Base-by-base conservation (phyloP, 1,284 basidiomycete species). In the Fomitopsis betulina region DNA sequence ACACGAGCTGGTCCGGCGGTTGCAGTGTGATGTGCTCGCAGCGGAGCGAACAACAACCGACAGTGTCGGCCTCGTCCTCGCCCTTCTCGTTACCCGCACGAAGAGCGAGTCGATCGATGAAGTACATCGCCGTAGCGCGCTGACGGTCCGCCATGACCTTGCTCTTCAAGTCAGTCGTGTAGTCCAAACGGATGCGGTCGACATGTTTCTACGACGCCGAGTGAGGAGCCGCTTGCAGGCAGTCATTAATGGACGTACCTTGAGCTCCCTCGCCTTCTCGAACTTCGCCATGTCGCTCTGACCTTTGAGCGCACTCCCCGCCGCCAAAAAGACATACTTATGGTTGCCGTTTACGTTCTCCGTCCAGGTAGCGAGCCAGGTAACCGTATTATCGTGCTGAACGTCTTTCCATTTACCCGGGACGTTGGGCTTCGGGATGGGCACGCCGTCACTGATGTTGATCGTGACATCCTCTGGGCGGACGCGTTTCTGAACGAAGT, bases 1-100 rank as follows among this genome's bases (percentile, higher is more conserved):
- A 96, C 59, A 92, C 80, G 69, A 98, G 86, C 68, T 81, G 84
- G 76, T 91, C 87, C 9, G 94, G 94, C 12, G 87, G 86, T 66
- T 91, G 85, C 55, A 97, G 79, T 3, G 94, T 97, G 68, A 98
- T 87, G 72, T 98, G 95, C 72, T 98, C 94, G 72, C 89, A 95
- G 25, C 94, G 92, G 54, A 98, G 76, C 15, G 95, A 97, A 73
- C 95, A 98, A 76, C 96, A 98, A 71, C 95, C 95, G 58, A 98
- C 94, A 0, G 95, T 98, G 71, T 98, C 95, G 1, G 95, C 95
- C 74, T 98, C 95, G 64, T 98, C 95, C 68, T 97, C 96, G 50
- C 94, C 95, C 75, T 98, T 98, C 76, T 98, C 96, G 75, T 98
- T 98, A 68, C 95, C 95, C 51, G 94, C 95, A 81, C 95, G 92